Conservation (phyloP, 2,329 filamentous ascomycete genomes). For the Penicillium sp. region DNA sequence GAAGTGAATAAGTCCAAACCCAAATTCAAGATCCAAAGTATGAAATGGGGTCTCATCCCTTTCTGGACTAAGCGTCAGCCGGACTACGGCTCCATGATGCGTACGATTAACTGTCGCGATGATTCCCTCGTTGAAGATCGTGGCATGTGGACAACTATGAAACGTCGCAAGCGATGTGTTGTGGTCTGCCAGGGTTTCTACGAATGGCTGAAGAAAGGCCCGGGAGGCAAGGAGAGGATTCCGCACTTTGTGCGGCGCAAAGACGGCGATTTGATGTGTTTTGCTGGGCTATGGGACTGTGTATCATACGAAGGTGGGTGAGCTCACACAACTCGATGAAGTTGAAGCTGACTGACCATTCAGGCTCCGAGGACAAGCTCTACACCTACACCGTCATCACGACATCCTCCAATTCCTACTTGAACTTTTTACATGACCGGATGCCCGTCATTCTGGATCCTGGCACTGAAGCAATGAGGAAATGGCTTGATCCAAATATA, state of each 20-base stretch:
- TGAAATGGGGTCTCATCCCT: constrained; percentile 95
- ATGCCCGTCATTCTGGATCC: constrained; percentile 93
- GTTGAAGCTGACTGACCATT: not conserved
- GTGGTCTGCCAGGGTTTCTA: constrained; percentile 91
- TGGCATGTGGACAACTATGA: constrained; percentile 92
- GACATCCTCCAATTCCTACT: constrained; percentile 76
- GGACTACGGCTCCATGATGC: constrained; percentile 72
- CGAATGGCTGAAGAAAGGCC: constrained; percentile 83
- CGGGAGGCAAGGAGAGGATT: constrained; percentile 70
- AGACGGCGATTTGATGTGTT: constrained; percentile 80
- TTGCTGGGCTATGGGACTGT: constrained; percentile 90
- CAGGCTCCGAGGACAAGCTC: constrained; percentile 63
- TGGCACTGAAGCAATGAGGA: constrained; percentile 65
- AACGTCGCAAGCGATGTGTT: constrained; percentile 81
- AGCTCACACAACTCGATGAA: not conserved
- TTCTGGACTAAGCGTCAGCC: constrained; percentile 88
- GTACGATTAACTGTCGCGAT: constrained; percentile 92
- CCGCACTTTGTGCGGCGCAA: constrained; percentile 81
- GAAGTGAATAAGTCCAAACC: constrained; percentile 22
- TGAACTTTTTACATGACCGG: constrained; percentile 84
- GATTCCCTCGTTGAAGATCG: constrained; percentile 74
- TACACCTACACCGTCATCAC: constrained; percentile 96
- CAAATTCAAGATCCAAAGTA: constrained; percentile 79
- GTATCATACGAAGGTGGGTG: constrained; percentile 70
- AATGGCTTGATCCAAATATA: constrained; percentile 73